These are phyloP conservation scores for Tulasnella sp. DNA, from an alignment of 768 basidiomycete genomes.

Conservation along the genomic window DNA sequence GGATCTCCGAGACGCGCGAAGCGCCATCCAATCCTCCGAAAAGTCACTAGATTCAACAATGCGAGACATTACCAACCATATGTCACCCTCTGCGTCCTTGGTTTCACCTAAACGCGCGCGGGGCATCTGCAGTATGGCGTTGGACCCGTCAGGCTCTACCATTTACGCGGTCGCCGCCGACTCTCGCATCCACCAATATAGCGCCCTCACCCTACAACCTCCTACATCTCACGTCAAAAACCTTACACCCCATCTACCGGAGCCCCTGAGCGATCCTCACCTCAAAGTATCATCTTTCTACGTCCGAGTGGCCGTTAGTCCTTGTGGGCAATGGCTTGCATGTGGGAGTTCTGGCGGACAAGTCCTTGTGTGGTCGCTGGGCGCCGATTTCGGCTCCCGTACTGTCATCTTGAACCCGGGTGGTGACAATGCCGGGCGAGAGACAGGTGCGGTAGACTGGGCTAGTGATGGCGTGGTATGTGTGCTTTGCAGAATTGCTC, in stretches of 20 bases:
- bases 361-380: slow-evolving; percentile 11
- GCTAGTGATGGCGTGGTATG: slow-evolving; percentile 12
- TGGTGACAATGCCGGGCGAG: background rate
- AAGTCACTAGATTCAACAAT: background rate
- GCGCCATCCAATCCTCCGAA: background rate
- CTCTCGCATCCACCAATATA: slow-evolving; percentile 5
- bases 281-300: slow-evolving; percentile 12
- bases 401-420: background rate
- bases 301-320: slow-evolving; percentile 12
- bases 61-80: background rate
- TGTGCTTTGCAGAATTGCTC: background rate
- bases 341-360: slow-evolving; percentile 14
- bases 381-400: background rate
- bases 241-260: background rate
- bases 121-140: background rate
- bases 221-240: no score
- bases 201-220: slow-evolving; percentile 3
- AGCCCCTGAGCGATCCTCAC: slow-evolving; percentile 6
- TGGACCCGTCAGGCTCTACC: background rate
- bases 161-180: slow-evolving; percentile 7
- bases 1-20: background rate
- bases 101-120: slow-evolving; percentile 2
- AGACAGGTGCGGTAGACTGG: slow-evolving; percentile 15
- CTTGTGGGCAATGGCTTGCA: slow-evolving; percentile 13
- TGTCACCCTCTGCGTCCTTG: no score